Base-by-base conservation (phyloP, 2,329 filamentous ascomycete genomes). In the Penicillium frequentans region DNA sequence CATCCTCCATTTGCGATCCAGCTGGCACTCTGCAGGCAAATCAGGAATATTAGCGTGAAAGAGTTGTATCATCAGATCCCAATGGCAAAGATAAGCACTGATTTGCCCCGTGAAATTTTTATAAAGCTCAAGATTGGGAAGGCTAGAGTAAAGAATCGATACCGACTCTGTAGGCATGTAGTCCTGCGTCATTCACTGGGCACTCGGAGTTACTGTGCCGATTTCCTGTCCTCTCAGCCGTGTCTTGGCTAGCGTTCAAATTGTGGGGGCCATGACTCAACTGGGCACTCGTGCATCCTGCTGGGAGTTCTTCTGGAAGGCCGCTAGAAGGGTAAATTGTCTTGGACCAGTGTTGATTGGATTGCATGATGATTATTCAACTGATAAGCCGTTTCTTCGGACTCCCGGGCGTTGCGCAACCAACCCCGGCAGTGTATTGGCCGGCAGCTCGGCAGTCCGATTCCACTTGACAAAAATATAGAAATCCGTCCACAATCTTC, bases 251-350 rank as follows among this genome's bases (percentile, higher is more conserved):
- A 16, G 14, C 24, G 29, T 5, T 11, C 24, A 35, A 19, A 33
- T 10, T 33, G 39, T 49, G 53, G 53, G 47, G 47, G 24, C 47
- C 29, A 10, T 49, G 37, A 49, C 45, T 55, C 53, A 50, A 45
- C 23, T 11, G 21, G 29, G 27, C 11, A 37, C 29, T 10, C 24
- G 16, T 42, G 21, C 24, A n/a, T 27, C 23, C 37, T 53, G 57
- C 53, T 48, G 58, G 10, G 43, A 52, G 55, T 39, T 31, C 42
- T 69, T 69, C 65, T 66, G 48, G 67, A 69, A 69, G 45, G 54
- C 29, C 63, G 59, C 64, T 69, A 68, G 67, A 69, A 68, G 53
- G 48, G 1, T 5, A 24, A 24, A 3, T 7, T 54, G 54, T 60
- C 52, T 56, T 24, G 35, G 27, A 9, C 43, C 35, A 7, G 29